These are phyloP conservation scores for Macadamia integrifolia DNA, from an alignment of 164 flowering plant genomes.

Conservation along the genomic window DNA sequence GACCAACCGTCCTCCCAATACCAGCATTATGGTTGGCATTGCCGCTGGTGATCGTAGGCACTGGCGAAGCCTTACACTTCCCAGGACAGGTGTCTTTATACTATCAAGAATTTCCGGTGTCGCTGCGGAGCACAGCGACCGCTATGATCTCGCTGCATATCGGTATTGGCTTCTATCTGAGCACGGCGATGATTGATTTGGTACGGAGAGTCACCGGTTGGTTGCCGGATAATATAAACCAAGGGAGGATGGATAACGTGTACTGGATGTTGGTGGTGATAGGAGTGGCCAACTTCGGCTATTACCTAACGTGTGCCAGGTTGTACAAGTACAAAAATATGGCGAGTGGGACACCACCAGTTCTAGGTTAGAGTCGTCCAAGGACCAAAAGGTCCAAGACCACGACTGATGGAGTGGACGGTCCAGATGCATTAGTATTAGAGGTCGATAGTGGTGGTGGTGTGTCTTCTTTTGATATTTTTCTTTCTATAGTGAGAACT, in stretches of 20 bases:
- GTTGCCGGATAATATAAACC: constrained; percentile 52
- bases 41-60: constrained; percentile 34
- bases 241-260: constrained; percentile 51
- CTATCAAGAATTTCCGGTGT: constrained; percentile 47
- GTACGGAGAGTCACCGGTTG: constrained; percentile 37
- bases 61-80: constrained; percentile 58
- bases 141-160: constrained; percentile 34
- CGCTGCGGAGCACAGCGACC: constrained; percentile 35
- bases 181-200: constrained; percentile 40
- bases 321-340: constrained; percentile 26
- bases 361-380: too few species aligned
- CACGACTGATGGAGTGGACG: too few species aligned
- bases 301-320: constrained; percentile 29
- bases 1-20: constrained; percentile 29
- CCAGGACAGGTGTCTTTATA: constrained; percentile 52
- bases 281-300: constrained; percentile 31
- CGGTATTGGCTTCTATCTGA: constrained; percentile 39
- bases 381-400: too few species aligned
- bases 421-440: too few species aligned
- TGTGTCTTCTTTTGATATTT: too few species aligned
- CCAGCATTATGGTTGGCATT: constrained; percentile 44
- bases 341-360: background rate
- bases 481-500: too few species aligned
- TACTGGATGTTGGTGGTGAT: constrained; percentile 34
- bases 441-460: too few species aligned